Percentiles rank a stretch among this genome's conserved stretches.
Conservation (phyloP, 768 basidiomycete genomes). For the Rickenella mellea region DNA sequence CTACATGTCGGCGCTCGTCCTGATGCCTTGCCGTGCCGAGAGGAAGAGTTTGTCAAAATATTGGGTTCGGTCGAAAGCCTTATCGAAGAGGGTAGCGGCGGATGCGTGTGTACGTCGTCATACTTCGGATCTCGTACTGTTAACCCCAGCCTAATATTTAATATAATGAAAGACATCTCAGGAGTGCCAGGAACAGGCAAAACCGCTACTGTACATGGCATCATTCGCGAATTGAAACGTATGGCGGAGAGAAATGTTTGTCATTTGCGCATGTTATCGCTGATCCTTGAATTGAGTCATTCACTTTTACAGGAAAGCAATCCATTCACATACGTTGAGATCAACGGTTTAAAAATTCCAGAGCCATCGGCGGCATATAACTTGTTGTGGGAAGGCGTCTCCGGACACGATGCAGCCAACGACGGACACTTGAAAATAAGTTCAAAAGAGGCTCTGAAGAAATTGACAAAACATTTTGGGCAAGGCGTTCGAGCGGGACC, state of each 20-base stretch:
- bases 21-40: slow-evolving; percentile 80
- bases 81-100: slow-evolving; percentile 87
- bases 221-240: slow-evolving; percentile 80
- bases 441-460: slow-evolving; percentile 75
- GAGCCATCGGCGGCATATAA: slow-evolving; percentile 90
- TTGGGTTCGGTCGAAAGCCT: slow-evolving; percentile 71
- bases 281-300: background rate
- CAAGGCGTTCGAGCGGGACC: slow-evolving; percentile 58
- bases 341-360: slow-evolving; percentile 90
- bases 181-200: slow-evolving; percentile 99
- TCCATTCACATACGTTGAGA: slow-evolving; percentile 94
- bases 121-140: background rate
- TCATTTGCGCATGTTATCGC: slow-evolving; percentile 6
- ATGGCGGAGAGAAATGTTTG: slow-evolving; percentile 77
- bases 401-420: slow-evolving; percentile 56
- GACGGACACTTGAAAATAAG: slow-evolving; percentile 59
- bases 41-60: slow-evolving; percentile 74
- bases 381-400: slow-evolving; percentile 89
- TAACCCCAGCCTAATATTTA: background rate
- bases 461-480: slow-evolving; percentile 71
- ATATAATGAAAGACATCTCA: slow-evolving; percentile 64
- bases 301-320: slow-evolving; percentile 62
- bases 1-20: slow-evolving; percentile 91
- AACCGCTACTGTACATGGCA: slow-evolving; percentile 93
- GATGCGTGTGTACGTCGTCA: slow-evolving; percentile 76